phyloP scores from a whole-genome alignment of 192 early-diverging fungal species.

The Coemansia sp. region DNA sequence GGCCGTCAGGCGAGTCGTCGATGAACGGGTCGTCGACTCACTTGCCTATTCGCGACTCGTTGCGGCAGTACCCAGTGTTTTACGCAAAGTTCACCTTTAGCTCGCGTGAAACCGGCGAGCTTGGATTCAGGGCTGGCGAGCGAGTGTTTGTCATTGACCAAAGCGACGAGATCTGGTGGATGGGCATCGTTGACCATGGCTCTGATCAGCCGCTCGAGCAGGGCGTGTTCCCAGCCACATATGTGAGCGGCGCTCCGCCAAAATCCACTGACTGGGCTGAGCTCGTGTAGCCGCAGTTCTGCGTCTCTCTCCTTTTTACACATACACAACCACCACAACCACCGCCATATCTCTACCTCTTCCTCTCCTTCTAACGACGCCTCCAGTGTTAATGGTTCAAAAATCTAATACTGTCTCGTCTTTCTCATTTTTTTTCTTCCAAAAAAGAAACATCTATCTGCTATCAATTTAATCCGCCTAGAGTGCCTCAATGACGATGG shows the following conservation, averaged over 20 bases:
- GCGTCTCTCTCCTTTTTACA: neutral
- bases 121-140: slow-evolving; percentile 70
- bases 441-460: no score
- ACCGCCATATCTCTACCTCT: neutral
- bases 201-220: slow-evolving; percentile 61
- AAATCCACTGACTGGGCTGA: slow-evolving; percentile 52
- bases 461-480: slow-evolving; percentile 2
- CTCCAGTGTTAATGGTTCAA: neutral
- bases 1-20: slow-evolving; percentile 47
- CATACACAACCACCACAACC: neutral
- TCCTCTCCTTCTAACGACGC: neutral
- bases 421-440: no score
- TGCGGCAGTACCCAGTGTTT: slow-evolving; percentile 61
- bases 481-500: slow-evolving; percentile 68
- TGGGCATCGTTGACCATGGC: slow-evolving; percentile 70
- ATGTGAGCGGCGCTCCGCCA: slow-evolving; percentile 61
- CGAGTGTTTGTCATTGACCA: slow-evolving; percentile 75
- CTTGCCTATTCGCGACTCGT: slow-evolving; percentile 57
- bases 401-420: neutral
- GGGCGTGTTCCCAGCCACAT: slow-evolving; percentile 81
- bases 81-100: slow-evolving; percentile 76
- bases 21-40: slow-evolving; percentile 30
- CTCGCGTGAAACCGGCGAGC: slow-evolving; percentile 74
- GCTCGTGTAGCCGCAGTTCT: slow-evolving; percentile 31
- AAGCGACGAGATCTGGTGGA: slow-evolving; percentile 84